These are phyloP conservation scores for Suillus sp. DNA, from an alignment of 768 basidiomycete species.

Conservation along the genomic window DNA sequence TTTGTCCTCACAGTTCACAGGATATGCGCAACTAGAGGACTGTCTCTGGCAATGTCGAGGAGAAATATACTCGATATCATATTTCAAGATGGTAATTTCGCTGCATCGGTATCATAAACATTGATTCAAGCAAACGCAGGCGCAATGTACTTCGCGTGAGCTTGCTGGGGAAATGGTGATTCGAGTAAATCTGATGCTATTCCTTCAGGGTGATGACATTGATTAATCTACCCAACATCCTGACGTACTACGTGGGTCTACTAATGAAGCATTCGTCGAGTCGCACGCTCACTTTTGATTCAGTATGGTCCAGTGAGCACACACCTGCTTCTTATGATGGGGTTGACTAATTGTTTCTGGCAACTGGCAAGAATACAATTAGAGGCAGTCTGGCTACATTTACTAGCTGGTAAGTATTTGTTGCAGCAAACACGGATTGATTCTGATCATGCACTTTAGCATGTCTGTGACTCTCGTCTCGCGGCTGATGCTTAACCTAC, in stretches of 20 bases:
- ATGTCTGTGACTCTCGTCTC: constrained; percentile 56
- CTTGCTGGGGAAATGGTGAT: neutral
- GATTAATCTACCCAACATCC: constrained; percentile 50
- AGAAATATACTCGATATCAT: constrained; percentile 45
- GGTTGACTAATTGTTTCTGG: neutral
- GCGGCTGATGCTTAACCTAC: constrained; percentile 58
- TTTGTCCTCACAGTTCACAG: constrained; percentile 49
- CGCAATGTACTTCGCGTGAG: constrained; percentile 58
- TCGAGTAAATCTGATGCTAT: neutral
- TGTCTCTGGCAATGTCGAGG: constrained; percentile 24
- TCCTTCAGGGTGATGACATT: constrained; percentile 50
- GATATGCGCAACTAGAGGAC: constrained; percentile 40
- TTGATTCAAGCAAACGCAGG: constrained; percentile 34
- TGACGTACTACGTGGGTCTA: constrained; percentile 40
- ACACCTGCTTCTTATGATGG: neutral
- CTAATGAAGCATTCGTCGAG: neutral
- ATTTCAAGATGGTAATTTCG: constrained; percentile 49
- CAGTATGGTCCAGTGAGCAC: neutral
- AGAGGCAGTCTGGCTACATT: neutral
- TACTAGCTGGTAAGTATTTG: neutral
- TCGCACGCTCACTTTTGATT: neutral
- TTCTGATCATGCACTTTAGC: constrained; percentile 27
- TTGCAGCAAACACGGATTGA: neutral
- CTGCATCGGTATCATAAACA: neutral
- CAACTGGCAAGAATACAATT: neutral